Conservation (phyloP, 2,329 filamentous ascomycete species). For the Penicillium capsulatum region DNA sequence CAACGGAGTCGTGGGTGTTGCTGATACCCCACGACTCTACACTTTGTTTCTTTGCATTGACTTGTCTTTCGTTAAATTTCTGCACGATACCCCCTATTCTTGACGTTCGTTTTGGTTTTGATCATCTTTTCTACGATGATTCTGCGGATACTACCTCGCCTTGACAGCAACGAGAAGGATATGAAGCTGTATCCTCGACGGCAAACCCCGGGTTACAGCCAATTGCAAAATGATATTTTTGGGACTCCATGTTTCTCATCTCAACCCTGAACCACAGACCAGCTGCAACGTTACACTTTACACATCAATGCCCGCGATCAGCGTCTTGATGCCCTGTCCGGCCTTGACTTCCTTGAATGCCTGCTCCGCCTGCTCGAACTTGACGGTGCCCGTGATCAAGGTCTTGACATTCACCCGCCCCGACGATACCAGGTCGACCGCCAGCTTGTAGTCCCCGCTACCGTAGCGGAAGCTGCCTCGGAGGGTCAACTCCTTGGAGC, state of each 20-base stretch:
- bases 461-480: conserved; percentile 89
- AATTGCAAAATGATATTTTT: background rate
- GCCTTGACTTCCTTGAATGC: conserved; percentile 83
- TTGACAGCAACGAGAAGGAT: background rate
- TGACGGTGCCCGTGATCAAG: conserved; percentile 71
- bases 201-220: background rate
- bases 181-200: background rate
- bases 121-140: conserved; percentile 1
- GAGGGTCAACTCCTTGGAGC: conserved; percentile 80
- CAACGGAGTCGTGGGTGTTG: conserved; percentile 41
- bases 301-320: conserved; percentile 40
- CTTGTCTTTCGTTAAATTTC: conserved; percentile 18
- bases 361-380: conserved; percentile 75
- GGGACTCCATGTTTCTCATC: background rate
- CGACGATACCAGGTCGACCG: conserved; percentile 68
- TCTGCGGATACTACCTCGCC: background rate
- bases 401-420: conserved; percentile 72
- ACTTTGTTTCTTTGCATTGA: conserved; percentile 3
- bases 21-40: conserved; percentile 18
- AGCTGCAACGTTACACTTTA: conserved; percentile 6
- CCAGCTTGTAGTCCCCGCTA: conserved; percentile 79
- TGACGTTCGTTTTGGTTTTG: conserved; percentile 15
- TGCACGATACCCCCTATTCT: conserved; percentile 25
- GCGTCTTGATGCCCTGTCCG: conserved; percentile 59
- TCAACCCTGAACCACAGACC: too few species aligned